Conservation (phyloP, 164 flowering plant species). For the Stephania cephalantha region DNA sequence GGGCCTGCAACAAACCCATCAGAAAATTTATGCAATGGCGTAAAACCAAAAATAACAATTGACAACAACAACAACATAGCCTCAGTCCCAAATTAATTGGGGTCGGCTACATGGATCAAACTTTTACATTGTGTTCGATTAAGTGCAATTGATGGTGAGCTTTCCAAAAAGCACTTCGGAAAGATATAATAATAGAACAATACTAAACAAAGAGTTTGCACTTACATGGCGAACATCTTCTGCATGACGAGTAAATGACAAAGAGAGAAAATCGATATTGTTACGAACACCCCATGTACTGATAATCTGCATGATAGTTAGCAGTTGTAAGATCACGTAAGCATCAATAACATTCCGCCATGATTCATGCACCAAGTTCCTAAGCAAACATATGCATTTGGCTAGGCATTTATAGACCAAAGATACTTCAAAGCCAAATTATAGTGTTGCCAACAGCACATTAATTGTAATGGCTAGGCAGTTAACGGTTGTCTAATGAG, state of each 20-base stretch:
- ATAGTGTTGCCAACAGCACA: too few relatives aligned
- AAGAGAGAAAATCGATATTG: slow-evolving; percentile 87
- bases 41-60: too few relatives aligned
- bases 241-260: slow-evolving; percentile 81
- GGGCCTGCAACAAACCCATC: too few relatives aligned
- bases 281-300: slow-evolving; percentile 87
- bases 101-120: too few relatives aligned
- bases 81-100: too few relatives aligned
- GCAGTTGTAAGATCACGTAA: neutral
- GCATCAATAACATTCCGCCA: neutral
- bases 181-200: neutral
- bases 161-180: slow-evolving; percentile 24
- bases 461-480: too few relatives aligned
- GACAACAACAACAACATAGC: too few relatives aligned
- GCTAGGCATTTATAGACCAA: neutral
- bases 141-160: too few relatives aligned
- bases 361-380: neutral
- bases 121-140: too few relatives aligned
- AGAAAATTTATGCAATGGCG: too few relatives aligned
- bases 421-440: neutral
- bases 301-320: slow-evolving; percentile 48
- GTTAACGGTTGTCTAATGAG: too few relatives aligned
- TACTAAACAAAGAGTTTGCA: neutral
- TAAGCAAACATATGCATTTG: neutral
- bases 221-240: slow-evolving; percentile 93